Conservation (phyloP, 2,329 filamentous ascomycete genomes). For the Claviceps pazoutovae region DNA sequence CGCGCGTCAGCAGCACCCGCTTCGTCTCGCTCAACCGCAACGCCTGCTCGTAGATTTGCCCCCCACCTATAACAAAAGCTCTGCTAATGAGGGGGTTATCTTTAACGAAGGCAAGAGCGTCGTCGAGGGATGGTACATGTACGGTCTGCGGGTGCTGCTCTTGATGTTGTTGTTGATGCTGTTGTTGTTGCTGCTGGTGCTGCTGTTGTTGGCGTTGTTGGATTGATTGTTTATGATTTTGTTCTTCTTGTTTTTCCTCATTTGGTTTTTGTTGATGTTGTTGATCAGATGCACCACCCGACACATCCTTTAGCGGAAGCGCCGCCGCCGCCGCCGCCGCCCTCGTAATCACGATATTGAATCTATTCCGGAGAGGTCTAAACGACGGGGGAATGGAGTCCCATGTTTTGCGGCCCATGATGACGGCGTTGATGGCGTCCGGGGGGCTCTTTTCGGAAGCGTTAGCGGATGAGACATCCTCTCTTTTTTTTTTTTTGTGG, state of each 20-base stretch:
- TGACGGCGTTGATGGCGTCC: slow-evolving; percentile 53
- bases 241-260: too few species aligned
- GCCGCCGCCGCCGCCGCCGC: slow-evolving; percentile 12
- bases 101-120: slow-evolving; percentile 37
- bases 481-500: not conserved
- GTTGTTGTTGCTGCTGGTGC: not conserved
- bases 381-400: slow-evolving; percentile 71
- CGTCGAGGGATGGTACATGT: slow-evolving; percentile 43
- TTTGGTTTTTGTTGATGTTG: too few species aligned
- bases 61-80: slow-evolving; percentile 82
- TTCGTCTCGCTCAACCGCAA: slow-evolving; percentile 43
- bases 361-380: slow-evolving; percentile 62
- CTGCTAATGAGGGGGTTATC: slow-evolving; percentile 31
- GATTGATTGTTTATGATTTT: too few species aligned
- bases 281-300: too few species aligned
- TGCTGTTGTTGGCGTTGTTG: too few species aligned
- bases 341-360: slow-evolving; percentile 71
- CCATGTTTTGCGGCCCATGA: slow-evolving; percentile 98
- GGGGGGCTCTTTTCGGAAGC: slow-evolving; percentile 15
- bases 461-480: not conserved
- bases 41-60: slow-evolving; percentile 66
- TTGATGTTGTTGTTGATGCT: not conserved
- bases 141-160: slow-evolving; percentile 29
- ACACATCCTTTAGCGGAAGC: too few species aligned
- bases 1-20: slow-evolving; percentile 55